Base-by-base conservation (phyloP, 1,284 basidiomycete genomes). In the Amylostereum chailletii region DNA sequence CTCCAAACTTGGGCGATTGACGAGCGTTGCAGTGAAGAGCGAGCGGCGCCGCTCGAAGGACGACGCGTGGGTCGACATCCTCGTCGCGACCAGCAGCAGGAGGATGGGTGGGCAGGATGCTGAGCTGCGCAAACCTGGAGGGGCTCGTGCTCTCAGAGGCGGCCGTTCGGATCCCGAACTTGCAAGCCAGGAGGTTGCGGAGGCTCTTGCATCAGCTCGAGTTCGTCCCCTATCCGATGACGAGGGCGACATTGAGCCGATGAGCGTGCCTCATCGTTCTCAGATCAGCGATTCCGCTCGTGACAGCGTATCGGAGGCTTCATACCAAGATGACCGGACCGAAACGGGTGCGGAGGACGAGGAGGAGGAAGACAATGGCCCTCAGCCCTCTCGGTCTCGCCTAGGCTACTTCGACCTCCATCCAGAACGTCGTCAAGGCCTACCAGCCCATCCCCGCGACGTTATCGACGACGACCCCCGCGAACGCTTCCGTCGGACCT, bases 21-120 rank as follows among this genome's bases (percentile, higher is more conserved):
- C 19, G 19, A 19, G 19, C 19, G 19, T 19, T 19, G 19, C 19
- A 19, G 57, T 59, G 49, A 77, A 71, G 69, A 76, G 77, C 52
- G 69, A 74, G 51, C 71, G 76, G 48, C 64, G 79, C 50, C 69
- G 75, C 58, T 76, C 75, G n/a, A 79, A 76, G 55, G 75, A 80
- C 51, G 85, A 87, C 60, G 83, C 83, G 2, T 88, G 86, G 84
- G 83, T 88, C 53, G 90, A 93, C 66, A 92, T 93, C 42, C 69
- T 92, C 4, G 86, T 93, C 7, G 83, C 83, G 41, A 79, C 72
- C 43, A 79, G 77, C 52, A 68, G 65, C 26, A 66, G 83, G 40
- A 65, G 83, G 42, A 72, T 89, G 67, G 73, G 65, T 1, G 72
- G 74, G 5, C 84, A 87, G 62, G 81, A 85, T 48, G 71, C 63